Evolutionary conservation across 2,329 filamentous ascomycete genomes (phyloP), one percentile per base, ranked within the genome.

Genomic region (Cladosporium sphaerospermum): DNA sequence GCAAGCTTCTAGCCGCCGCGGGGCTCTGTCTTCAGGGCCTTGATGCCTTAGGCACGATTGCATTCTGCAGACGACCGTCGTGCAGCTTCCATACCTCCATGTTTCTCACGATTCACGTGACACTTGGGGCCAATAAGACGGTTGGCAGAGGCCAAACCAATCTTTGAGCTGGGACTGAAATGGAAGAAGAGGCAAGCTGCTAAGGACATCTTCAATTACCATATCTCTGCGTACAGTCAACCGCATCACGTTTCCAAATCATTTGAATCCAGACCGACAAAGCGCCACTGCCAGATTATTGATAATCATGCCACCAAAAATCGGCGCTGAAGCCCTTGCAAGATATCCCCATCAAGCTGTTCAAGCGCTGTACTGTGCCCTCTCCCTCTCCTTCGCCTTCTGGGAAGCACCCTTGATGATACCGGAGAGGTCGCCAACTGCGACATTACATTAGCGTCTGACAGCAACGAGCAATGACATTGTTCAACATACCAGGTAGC

Each of bases 381-480:
- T 23, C 32, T 51, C 48, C 3, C 48, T 16, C 23, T 49, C 52
- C 60, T 62, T 65, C 18, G 57, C 56, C 54, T 59, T 65, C 54
- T 74, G 67, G 43, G 65, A 72, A 4, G 71, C 73, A 37, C 73
- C 72, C 65, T 74, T 75, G 63, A 77, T 65, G 45, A 74, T 56
- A 14, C 62, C 61, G 2, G 72, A 74, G 4, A 77, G 64, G 59
- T 77, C 73, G 52, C 73, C 69, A 40, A 77, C 73, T 73, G 45
- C 23, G 28, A n/a, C 10, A 39, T 31, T 13, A 52, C n/a, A 19
- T 56, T 28, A 56, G 52, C 32, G 49, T 14, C 32, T 23, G 16
- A 5, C 33, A 9, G 1, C 10, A 36, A 11, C 5, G n/a, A 14
- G n/a, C 8, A 9, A 39, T 4, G 8, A 47, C 19, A 45, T 11